Evolutionary conservation across 768 basidiomycete genomes (phyloP).

Genomic region (Trichaptum fuscoviolaceum): DNA sequence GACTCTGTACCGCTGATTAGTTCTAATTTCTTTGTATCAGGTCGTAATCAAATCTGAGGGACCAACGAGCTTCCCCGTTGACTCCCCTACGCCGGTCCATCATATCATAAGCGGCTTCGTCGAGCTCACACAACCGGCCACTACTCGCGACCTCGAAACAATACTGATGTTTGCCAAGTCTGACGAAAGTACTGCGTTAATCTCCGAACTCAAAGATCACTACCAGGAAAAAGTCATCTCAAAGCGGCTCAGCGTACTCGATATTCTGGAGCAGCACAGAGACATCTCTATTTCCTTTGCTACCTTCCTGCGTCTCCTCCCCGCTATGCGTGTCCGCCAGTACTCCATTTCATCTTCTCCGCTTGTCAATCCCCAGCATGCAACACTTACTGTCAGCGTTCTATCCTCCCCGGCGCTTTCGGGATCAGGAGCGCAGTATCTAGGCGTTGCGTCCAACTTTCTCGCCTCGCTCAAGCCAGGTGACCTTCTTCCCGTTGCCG

Average conservation of each 20-base stretch:
- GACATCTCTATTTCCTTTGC: slow-evolving; percentile 32
- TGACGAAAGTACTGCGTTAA: slow-evolving; percentile 19
- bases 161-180: slow-evolving; percentile 24
- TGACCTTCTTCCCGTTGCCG: slow-evolving; percentile 37
- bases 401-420: slow-evolving; percentile 34
- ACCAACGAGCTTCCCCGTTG: slow-evolving; percentile 36
- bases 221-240: slow-evolving; percentile 31
- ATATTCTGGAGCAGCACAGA: slow-evolving; percentile 34
- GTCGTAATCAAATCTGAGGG: slow-evolving; percentile 32
- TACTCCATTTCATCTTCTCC: slow-evolving; percentile 49
- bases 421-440: slow-evolving; percentile 28
- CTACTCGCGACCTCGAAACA: slow-evolving; percentile 34
- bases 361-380: slow-evolving; percentile 36
- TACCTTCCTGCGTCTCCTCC: slow-evolving; percentile 36
- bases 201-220: slow-evolving; percentile 25
- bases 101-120: slow-evolving; percentile 39
- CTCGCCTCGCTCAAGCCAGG: slow-evolving; percentile 36
- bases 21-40: slow-evolving; percentile 15
- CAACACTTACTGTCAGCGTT: slow-evolving; percentile 40
- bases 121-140: slow-evolving; percentile 44
- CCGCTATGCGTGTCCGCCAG: slow-evolving; percentile 43
- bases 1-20: slow-evolving; percentile 3
- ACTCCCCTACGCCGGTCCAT: slow-evolving; percentile 30
- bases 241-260: slow-evolving; percentile 35
- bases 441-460: slow-evolving; percentile 43